phyloP scores from a whole-genome alignment of 345 rosid genomes.

The Citrus australasica region DNA sequence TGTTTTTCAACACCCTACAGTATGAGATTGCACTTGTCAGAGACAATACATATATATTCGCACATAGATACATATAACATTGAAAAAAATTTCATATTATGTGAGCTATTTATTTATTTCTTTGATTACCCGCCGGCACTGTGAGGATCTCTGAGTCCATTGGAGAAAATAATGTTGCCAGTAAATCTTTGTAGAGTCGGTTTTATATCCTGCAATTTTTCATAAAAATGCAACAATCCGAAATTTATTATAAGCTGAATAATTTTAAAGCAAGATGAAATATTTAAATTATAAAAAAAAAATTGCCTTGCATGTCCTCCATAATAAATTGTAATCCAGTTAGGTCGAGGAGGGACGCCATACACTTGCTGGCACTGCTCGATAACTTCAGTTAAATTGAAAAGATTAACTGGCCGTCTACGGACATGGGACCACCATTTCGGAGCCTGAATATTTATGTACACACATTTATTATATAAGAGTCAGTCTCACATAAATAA shows the following conservation, averaged over 20 bases:
- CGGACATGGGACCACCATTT: constrained; percentile 49
- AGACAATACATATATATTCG: too few species aligned
- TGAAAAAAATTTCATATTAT: too few species aligned
- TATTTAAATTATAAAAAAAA: not conserved
- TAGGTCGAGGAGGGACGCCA: constrained; percentile 44
- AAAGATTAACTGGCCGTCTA: constrained; percentile 16
- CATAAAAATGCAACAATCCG: too few species aligned
- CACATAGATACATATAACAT: too few species aligned
- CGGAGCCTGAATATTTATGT: constrained; percentile 31
- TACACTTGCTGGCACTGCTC: not conserved
- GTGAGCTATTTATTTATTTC: not conserved
- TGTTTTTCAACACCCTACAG: constrained; percentile 37
- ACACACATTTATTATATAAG: too few species aligned
- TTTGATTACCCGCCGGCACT: constrained; percentile 37
- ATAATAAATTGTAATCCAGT: constrained; percentile 48
- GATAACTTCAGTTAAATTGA: constrained; percentile 3
- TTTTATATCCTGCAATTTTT: constrained; percentile 31
- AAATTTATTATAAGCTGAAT: too few species aligned
- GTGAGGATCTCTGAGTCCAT: constrained; percentile 41
- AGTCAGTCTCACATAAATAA: too few species aligned
- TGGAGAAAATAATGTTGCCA: constrained; percentile 45
- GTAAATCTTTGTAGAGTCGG: constrained; percentile 32
- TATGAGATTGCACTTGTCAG: too few species aligned
- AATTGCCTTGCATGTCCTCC: constrained; percentile 39
- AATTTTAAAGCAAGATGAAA: not conserved